These are phyloP conservation scores for Urtica urens DNA, from an alignment of 306 rosid species.

Conservation along the genomic window DNA sequence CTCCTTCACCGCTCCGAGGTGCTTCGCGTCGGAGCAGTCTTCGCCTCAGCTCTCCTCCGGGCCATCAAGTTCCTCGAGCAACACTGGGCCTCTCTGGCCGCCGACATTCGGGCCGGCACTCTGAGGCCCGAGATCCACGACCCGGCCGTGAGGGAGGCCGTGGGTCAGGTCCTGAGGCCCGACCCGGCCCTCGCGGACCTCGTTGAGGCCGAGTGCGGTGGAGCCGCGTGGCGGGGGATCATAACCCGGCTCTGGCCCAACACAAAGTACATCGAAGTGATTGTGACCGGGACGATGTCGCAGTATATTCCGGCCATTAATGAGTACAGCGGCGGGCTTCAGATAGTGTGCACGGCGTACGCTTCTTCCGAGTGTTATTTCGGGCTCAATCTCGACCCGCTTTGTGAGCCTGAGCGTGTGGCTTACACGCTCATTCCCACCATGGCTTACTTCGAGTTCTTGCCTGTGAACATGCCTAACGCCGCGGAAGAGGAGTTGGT, in stretches of 20 bases:
- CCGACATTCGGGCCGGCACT: slow-evolving; percentile 41
- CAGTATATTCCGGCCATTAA: slow-evolving; percentile 46
- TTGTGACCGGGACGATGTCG: slow-evolving; percentile 63
- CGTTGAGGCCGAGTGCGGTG: slow-evolving; percentile 29
- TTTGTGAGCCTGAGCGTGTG: slow-evolving; percentile 43
- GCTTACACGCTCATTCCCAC: slow-evolving; percentile 51
- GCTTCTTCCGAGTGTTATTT: slow-evolving; percentile 61
- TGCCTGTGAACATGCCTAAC: slow-evolving; percentile 27
- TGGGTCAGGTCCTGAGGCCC: slow-evolving; percentile 31
- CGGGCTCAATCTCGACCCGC: slow-evolving; percentile 50
- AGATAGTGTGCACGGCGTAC: slow-evolving; percentile 53
- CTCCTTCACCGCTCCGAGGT: slow-evolving; percentile 33
- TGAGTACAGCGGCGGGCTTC: slow-evolving; percentile 41
- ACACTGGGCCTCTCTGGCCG: slow-evolving; percentile 31
- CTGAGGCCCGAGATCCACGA: slow-evolving; percentile 26
- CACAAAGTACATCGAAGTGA: slow-evolving; percentile 49
- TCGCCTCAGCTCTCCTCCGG: slow-evolving; percentile 59
- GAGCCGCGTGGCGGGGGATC: slow-evolving; percentile 42
- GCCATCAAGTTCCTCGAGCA: slow-evolving; percentile 45
- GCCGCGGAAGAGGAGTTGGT: slow-evolving; percentile 22
- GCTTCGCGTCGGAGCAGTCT: slow-evolving; percentile 57
- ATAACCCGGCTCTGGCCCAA: slow-evolving; percentile 52
- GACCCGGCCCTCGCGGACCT: slow-evolving; percentile 35
- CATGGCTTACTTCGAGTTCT: slow-evolving; percentile 58
- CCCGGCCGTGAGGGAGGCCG: slow-evolving; percentile 33